Base-by-base conservation (phyloP, 768 basidiomycete genomes). In the Collybia sordida region DNA sequence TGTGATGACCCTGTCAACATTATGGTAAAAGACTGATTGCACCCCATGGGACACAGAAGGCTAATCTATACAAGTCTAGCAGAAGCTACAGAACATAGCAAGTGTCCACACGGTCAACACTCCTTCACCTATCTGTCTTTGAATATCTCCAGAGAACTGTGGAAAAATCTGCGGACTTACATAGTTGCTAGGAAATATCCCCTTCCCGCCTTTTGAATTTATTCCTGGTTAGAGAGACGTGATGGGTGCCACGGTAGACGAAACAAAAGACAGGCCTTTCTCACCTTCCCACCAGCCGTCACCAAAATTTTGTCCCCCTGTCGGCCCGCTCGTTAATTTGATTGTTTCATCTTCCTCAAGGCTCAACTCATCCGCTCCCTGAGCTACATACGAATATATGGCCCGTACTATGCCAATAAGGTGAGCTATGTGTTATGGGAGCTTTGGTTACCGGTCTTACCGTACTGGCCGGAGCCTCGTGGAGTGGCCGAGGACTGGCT, bases 251-350 rank as follows among this genome's bases (percentile, higher is more conserved):
- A 62, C 58, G 53, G 55, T 52, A 49, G 52, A 49, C 55, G 44
- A 54, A 39, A 36, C 47, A 43, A 31, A 21, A n/a, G 6, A 46
- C 42, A 40, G 24, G 28, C n/a, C 14, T 59, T 31, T 31, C 72
- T 58, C 60, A 84, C 90, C 90, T 83, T 92, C 89, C 85, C 86
- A 92, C 90, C 90, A 93, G 23, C 88, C 90, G 47, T 88, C 82
- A 23, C 79, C 86, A 61, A 85, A 87, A 58, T 81, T 72, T 62
- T 80, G 76, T 15, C 88, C 87, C 18, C 82, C 85, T 17, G 70
- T 65, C 18, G 77, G 72, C 1, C 82, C 85, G 23, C 68, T 72
- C n/a, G 86, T 80, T 52, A 93, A 72, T 57, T 85, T 80, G 43
- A 91, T 68, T 35, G 75, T 56, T 53, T 83, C 79, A 4, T 86